phyloP scores from a whole-genome alignment of 768 basidiomycete species.

The Termitomyces sp. region DNA sequence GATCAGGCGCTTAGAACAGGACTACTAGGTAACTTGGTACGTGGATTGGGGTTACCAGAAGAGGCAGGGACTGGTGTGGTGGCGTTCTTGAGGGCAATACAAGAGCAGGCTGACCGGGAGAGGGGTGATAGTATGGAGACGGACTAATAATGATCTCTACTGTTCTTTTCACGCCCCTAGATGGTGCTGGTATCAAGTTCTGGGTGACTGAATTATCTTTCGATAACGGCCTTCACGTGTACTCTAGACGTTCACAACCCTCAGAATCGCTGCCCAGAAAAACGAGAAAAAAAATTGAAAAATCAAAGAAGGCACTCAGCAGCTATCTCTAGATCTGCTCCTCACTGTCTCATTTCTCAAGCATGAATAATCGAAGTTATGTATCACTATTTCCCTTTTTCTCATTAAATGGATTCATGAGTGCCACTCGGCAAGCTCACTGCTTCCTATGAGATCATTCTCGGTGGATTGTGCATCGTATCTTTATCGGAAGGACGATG shows the following conservation, averaged over 20 bases:
- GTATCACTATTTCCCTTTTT: background rate
- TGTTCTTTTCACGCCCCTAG: background rate
- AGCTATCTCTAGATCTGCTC: background rate
- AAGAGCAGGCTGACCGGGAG: slow-evolving; percentile 64
- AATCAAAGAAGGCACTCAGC: background rate
- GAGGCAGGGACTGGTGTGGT: slow-evolving; percentile 76
- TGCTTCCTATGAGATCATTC: background rate
- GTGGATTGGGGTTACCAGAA: slow-evolving; percentile 76
- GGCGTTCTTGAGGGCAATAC: slow-evolving; percentile 77
- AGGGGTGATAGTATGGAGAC: slow-evolving; percentile 65
- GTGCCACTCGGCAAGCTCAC: background rate
- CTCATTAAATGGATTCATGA: background rate
- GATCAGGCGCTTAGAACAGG: slow-evolving; percentile 86
- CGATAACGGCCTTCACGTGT: background rate
- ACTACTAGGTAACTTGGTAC: slow-evolving; percentile 67
- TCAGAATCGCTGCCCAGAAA: too few species aligned
- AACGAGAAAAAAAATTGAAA: background rate
- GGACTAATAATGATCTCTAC: slow-evolving; percentile 35
- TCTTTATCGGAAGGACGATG: background rate
- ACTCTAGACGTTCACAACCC: background rate
- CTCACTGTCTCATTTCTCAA: background rate
- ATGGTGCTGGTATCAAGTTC: background rate
- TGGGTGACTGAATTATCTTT: background rate
- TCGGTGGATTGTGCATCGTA: too few species aligned
- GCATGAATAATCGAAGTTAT: too few species aligned